Percentiles rank a stretch among this genome's conserved stretches.
Conservation (phyloP, 805 yeast species). For the Candida germanica region DNA sequence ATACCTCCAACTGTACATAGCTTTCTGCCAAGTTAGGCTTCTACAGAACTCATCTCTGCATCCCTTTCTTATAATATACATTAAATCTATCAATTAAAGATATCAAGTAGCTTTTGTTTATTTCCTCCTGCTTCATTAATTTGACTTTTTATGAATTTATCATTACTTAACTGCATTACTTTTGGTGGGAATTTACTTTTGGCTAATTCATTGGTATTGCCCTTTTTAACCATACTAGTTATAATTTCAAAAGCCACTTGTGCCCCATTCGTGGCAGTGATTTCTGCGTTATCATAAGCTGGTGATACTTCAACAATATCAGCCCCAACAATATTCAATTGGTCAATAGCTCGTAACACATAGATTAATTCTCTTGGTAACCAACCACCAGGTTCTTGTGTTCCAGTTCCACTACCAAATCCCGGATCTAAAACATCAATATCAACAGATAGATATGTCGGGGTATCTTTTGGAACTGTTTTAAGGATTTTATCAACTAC, state of each 20-base stretch:
- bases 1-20: conserved; percentile 6
- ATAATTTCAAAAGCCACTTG: conserved; percentile 68
- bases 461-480: conserved; percentile 58
- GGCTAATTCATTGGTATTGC: conserved; percentile 10
- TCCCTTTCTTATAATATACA: conserved; percentile 6
- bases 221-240: conserved; percentile 72
- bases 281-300: conserved; percentile 60
- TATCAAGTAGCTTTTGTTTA: conserved; percentile 6
- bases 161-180: conserved; percentile 8
- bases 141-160: conserved; percentile 6
- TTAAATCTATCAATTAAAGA: conserved; percentile 5
- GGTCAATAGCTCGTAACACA: conserved; percentile 44
- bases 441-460: conserved; percentile 78
- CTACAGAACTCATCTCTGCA: conserved; percentile 11
- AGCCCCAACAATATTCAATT: conserved; percentile 49
- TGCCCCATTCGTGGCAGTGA: conserved; percentile 67
- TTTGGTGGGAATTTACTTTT: conserved; percentile 7
- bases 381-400: conserved; percentile 60
- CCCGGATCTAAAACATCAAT: conserved; percentile 63
- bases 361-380: conserved; percentile 52
- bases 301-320: conserved; percentile 63
- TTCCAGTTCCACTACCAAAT: conserved; percentile 57
- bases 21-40: conserved; percentile 7
- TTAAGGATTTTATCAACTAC: conserved; percentile 52
- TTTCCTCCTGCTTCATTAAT: conserved; percentile 6